A percentile compares a stretch with the other conserved stretches of the same genome.
Evolutionary conservation across 441 rosid genomes (phyloP).

Genomic region (Gossypium trilobum): DNA sequence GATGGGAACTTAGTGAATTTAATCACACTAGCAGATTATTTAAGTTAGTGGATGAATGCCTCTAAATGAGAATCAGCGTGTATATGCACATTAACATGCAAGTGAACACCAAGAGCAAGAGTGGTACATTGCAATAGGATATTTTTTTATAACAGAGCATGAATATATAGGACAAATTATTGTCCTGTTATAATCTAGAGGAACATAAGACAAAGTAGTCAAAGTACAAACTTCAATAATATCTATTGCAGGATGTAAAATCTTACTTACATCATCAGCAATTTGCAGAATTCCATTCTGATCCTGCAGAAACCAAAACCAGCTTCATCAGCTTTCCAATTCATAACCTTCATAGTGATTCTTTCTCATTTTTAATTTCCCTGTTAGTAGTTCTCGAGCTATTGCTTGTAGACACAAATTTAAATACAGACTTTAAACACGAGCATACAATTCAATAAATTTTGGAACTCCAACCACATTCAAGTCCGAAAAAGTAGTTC

Average conservation of each 20-base stretch:
- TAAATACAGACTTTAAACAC: background rate
- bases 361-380: background rate
- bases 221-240: background rate
- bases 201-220: background rate
- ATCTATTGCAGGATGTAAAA: conserved; percentile 9
- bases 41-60: background rate
- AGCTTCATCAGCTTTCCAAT: conserved; percentile 10
- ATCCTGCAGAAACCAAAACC: conserved; percentile 52
- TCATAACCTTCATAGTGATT: background rate
- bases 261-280: conserved; percentile 76
- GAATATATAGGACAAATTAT: background rate
- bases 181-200: background rate
- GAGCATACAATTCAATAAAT: background rate
- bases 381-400: conserved; percentile 6
- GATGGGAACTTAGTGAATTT: background rate
- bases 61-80: background rate
- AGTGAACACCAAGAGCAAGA: background rate
- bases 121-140: background rate
- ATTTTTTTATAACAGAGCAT: background rate
- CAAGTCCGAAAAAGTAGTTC: background rate
- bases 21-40: background rate
- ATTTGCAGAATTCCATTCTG: conserved; percentile 58
- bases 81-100: background rate
- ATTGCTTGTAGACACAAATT: background rate
- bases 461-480: background rate